phyloP scores from a whole-genome alignment of 179 eudicot genomes.

The Drosera spatulata region DNA sequence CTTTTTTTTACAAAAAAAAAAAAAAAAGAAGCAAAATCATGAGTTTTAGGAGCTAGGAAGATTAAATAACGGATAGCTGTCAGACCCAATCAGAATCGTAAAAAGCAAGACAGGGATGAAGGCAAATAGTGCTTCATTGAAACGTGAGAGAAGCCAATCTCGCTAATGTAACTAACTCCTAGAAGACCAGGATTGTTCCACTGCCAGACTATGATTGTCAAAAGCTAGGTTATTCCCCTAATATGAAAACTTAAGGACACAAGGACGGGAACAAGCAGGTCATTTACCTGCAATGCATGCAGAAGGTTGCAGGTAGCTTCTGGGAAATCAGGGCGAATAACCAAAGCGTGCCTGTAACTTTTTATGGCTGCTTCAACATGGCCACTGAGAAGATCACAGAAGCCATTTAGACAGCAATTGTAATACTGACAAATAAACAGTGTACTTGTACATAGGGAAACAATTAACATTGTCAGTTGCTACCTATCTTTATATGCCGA shows the following conservation, averaged over 20 bases:
- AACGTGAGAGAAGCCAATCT: too few relatives aligned
- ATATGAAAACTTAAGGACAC: background rate
- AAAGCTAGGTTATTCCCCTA: background rate
- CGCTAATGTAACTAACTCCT: too few relatives aligned
- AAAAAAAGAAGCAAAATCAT: too few relatives aligned
- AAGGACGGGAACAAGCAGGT: background rate
- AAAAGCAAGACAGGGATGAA: too few relatives aligned
- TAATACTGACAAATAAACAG: background rate
- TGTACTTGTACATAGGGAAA: background rate
- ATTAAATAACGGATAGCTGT: too few relatives aligned
- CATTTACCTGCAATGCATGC: conserved; percentile 79
- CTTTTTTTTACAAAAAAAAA: too few relatives aligned
- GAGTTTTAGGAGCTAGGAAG: too few relatives aligned
- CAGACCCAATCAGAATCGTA: too few relatives aligned
- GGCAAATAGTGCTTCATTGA: too few relatives aligned
- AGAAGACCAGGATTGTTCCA: too few relatives aligned
- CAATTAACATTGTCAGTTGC: too few relatives aligned
- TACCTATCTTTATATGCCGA: conserved; percentile 98
- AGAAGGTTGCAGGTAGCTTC: conserved; percentile 98
- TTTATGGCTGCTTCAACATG: conserved; percentile 83
- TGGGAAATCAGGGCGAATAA: conserved; percentile 83
- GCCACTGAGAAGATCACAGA: conserved; percentile 43
- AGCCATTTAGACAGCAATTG: background rate
- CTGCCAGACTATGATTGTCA: background rate
- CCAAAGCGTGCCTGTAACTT: conserved; percentile 83